Percentiles rank a stretch among this genome's conserved stretches.
Conservation (phyloP, 2,329 filamentous ascomycete species). For the Sphaerulina musiva region DNA sequence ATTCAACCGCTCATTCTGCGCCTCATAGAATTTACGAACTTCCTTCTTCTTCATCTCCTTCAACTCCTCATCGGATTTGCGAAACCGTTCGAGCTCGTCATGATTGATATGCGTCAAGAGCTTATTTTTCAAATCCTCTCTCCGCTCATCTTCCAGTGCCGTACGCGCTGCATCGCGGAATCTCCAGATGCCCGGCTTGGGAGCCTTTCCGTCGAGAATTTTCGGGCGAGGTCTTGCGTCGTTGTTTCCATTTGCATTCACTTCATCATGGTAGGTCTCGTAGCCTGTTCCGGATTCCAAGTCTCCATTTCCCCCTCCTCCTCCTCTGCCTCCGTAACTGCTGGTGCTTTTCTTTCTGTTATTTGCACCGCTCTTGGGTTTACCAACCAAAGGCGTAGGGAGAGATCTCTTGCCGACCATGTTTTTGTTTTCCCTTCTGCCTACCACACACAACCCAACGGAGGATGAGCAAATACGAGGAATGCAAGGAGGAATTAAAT, state of each 20-base stretch:
- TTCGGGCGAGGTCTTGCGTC: constrained; percentile 11
- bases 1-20: constrained; percentile 50
- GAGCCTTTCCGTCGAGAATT: constrained; percentile 15
- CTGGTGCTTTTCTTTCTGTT: constrained; percentile 4
- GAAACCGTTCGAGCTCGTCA: constrained; percentile 44
- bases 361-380: neutral
- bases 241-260: constrained; percentile 9
- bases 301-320: constrained; percentile 6
- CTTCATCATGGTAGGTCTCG: constrained; percentile 2
- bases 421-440: neutral
- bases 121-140: constrained; percentile 45
- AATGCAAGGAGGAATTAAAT: too few relatives aligned
- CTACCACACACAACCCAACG: neutral
- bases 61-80: constrained; percentile 49
- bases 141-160: constrained; percentile 42
- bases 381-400: constrained; percentile 1
- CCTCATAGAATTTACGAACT: constrained; percentile 49
- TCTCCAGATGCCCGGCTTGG: constrained; percentile 31
- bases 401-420: constrained; percentile 31
- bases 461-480: neutral
- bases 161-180: constrained; percentile 46
- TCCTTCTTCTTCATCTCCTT: constrained; percentile 50
- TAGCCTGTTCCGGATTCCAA: constrained; percentile 15
- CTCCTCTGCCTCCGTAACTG: too few relatives aligned
- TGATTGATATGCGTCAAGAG: constrained; percentile 44